Evolutionary conservation across 2,329 filamentous ascomycete species (phyloP), one percentile per base, ranked within the genome.

Genomic region (Colletotrichum zoysiae): DNA sequence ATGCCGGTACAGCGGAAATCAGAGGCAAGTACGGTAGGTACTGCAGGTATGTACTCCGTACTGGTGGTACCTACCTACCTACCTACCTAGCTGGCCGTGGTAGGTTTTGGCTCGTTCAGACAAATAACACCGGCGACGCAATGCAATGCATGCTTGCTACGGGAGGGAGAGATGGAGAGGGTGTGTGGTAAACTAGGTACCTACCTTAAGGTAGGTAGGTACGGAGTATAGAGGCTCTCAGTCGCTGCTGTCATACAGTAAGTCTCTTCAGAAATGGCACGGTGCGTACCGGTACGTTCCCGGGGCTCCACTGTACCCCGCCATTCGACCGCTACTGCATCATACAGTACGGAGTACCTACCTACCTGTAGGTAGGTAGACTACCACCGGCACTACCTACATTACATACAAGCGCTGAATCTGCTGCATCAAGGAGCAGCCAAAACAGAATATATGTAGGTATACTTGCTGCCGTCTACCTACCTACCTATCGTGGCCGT

Each of bases 261-360:
- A 56, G 38, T 60, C 40, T 26, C 30, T 35, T 2, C 9, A 0
- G 0, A 5, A 2, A 12, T 65, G 14, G 20, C 55, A 72, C 70
- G 16, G 66, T 60, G 20, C 26, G 11, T 5, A 14, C 26, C 57
- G 46, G 53, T 69, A 46, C 50, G 46, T 53, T 23, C 56, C 59
- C 30, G 50, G 33, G 60, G 35, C 48, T 56, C 70, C 65, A 72
- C 65, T 26, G 65, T 69, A 72, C 65, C 70, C 70, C 70, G 65
- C 70, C 65, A 72, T 72, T 65, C 48, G 59, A 56, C 65, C 70
- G 65, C 60, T 69, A 72, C 55, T 70, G 60, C 70, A 72, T 72
- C 65, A 70, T 72, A 65, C 46, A 56, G 18, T 16, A 42, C 3
- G 16, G 8, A 44, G 30, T 44, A 20, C 42, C 5, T 44, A 44